Evolutionary conservation across 495 filamentous ascomycete genomes (phyloP).

Genomic region (Pseudomonodictys pantanalensis): DNA sequence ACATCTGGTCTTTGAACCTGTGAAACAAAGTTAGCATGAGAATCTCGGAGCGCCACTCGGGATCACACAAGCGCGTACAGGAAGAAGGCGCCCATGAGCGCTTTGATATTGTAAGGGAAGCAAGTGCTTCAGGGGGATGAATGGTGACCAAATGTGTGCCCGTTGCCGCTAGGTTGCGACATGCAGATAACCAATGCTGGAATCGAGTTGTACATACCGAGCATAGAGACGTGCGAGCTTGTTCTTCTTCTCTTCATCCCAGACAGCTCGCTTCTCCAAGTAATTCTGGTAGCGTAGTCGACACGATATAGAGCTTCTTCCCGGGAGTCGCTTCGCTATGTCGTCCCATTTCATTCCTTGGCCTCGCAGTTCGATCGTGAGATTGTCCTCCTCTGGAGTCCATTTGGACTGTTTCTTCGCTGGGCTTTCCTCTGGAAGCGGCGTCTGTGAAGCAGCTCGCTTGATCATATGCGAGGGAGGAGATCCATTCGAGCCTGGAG

Average conservation of each 20-base stretch:
- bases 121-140: neutral
- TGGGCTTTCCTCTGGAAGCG: constrained; percentile 63
- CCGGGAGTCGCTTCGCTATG: constrained; percentile 84
- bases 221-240: constrained; percentile 92
- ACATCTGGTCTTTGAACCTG: constrained; percentile 97
- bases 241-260: constrained; percentile 97
- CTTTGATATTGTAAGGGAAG: neutral
- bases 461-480: constrained; percentile 46
- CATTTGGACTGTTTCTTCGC: constrained; percentile 97
- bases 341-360: constrained; percentile 98
- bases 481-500: constrained; percentile 33
- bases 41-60: neutral
- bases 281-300: constrained; percentile 97
- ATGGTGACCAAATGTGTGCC: neutral
- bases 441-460: constrained; percentile 46
- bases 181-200: neutral
- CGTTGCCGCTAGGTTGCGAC: neutral
- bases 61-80: neutral
- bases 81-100: neutral
- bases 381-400: constrained; percentile 83
- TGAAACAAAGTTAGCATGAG: constrained; percentile 7
- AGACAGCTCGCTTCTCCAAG: constrained; percentile 81
- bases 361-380: constrained; percentile 85
- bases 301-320: constrained; percentile 88
- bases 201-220: constrained; percentile 59